These are phyloP conservation scores for Cetradonia linearis DNA, from an alignment of 495 filamentous ascomycete species.

Conservation along the genomic window DNA sequence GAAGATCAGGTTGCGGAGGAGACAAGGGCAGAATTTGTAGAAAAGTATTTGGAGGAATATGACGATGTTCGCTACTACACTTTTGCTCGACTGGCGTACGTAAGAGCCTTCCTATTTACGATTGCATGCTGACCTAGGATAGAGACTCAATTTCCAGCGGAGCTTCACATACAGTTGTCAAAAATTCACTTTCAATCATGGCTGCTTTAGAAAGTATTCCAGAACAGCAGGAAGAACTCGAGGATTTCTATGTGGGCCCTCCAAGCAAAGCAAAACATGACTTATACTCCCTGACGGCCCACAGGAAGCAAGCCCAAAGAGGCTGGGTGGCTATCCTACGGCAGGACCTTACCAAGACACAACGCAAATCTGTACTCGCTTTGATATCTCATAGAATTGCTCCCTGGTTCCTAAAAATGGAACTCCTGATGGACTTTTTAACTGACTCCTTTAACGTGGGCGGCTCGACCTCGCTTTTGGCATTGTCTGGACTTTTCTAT, in stretches of 20 bases:
- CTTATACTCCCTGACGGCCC: constrained; percentile 31
- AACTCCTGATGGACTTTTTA: constrained; percentile 94
- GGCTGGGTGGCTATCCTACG: constrained; percentile 73
- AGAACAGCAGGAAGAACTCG: constrained; percentile 49
- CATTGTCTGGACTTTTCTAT: constrained; percentile 89
- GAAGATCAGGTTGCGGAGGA: constrained; percentile 43
- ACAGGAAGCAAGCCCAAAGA: constrained; percentile 57
- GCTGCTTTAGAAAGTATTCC: constrained; percentile 55
- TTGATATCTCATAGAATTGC: constrained; percentile 65
- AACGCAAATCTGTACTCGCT: constrained; percentile 68
- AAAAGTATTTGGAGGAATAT: constrained; percentile 65
- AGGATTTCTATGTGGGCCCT: constrained; percentile 50
- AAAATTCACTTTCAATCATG: constrained; percentile 52
- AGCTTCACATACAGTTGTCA: constrained; percentile 31
- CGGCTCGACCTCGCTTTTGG: constrained; percentile 74
- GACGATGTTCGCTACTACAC: constrained; percentile 81
- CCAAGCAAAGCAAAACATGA: constrained; percentile 56
- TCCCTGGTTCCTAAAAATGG: constrained; percentile 76
- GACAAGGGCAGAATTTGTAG: constrained; percentile 57
- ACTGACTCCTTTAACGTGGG: constrained; percentile 84
- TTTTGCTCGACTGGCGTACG: constrained; percentile 59
- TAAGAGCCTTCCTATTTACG: constrained; percentile 13
- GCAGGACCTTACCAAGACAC: constrained; percentile 50
- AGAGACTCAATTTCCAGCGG: constrained; percentile 6
- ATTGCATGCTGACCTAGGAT: constrained; percentile 3